Percentiles rank a stretch among this genome's conserved stretches.
Conservation (phyloP, 495 filamentous ascomycete genomes). For the Terfezia boudieri region DNA sequence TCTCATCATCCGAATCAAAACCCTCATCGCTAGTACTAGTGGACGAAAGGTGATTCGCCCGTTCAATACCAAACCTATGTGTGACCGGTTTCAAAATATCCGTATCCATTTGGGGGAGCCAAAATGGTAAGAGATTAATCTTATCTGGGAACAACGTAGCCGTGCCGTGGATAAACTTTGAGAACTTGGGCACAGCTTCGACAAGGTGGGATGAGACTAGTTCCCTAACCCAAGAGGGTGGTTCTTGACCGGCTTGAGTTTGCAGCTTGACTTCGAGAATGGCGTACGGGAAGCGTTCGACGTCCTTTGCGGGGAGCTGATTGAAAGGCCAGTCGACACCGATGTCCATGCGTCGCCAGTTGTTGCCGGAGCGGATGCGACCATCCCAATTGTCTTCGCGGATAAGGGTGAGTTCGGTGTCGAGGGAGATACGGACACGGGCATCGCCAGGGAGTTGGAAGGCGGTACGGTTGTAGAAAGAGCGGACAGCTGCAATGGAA, state of each 20-base stretch:
- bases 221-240: conserved; percentile 87
- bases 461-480: conserved; percentile 93
- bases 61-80: conserved; percentile 69
- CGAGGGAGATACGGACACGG: conserved; percentile 85
- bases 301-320: conserved; percentile 62
- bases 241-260: conserved; percentile 90
- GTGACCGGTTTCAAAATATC: conserved; percentile 87
- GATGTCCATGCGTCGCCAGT: conserved; percentile 96
- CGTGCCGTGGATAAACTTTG: conserved; percentile 94
- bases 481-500: conserved; percentile 38
- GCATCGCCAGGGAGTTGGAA: conserved; percentile 96
- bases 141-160: conserved; percentile 66
- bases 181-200: conserved; percentile 95
- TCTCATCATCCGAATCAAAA: conserved; percentile 32
- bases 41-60: conserved; percentile 48
- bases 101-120: conserved; percentile 94
- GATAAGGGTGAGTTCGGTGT: conserved; percentile 84
- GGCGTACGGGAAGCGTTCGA: conserved; percentile 86
- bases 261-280: conserved; percentile 95
- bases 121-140: conserved; percentile 83
- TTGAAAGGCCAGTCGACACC: conserved; percentile 89
- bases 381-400: conserved; percentile 91
- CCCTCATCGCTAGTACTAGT: conserved; percentile 59
- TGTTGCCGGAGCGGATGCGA: conserved; percentile 47
- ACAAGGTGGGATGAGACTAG: conserved; percentile 82